Base-by-base conservation (phyloP, 1,139 yeast species). In the Blastobotrys malaysiensis region DNA sequence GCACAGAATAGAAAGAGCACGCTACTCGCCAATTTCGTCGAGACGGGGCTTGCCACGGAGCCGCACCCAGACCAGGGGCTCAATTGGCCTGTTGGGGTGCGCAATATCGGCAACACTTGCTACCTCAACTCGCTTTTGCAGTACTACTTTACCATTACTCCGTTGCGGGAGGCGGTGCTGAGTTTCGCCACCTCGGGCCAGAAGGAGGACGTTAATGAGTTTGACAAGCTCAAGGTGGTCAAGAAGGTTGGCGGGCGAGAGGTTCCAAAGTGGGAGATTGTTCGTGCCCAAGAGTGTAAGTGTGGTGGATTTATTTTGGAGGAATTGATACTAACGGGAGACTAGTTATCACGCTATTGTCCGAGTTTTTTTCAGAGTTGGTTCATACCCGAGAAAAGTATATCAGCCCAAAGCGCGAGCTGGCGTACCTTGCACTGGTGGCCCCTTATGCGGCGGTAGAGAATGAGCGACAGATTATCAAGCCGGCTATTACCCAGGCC, bases 21-120 rank as follows among this genome's bases (percentile, higher is more conserved):
- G 24, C 14, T 56, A 4, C 62, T 69, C 39, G 56, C 57, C 39
- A 55, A 47, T 2, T 69, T 61, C 52, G 59, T 71, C 6, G 59
- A 56, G 18, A 62, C 63, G 9, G 68, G 69, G 9, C 49, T 53
- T 4, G 50, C 58, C 20, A 63, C 57, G 19, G 59, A 48, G n/a
- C 49, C 59, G 3, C 57, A 43, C 3, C 45, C 52, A 1, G 58
- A 56, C 9, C 52, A 57, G 16, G 59, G 59, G 31, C 45, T 52
- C 22, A 51, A 50, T 19, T 59, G 82, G 82, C 98, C 98, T 0
- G 88, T 90, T 5, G 99, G 98, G 0, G 77, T 93, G 65, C 88
- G 86, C 68, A 93, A 93, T 65, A 90, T 90, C 61, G 98, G 99
- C 36, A 93, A 93, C 66, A 91, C 99, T 0, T 93, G 99, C 69